Evolutionary conservation across 257 asterid genomes (phyloP).

Genomic region (Leonotis leonurus): DNA sequence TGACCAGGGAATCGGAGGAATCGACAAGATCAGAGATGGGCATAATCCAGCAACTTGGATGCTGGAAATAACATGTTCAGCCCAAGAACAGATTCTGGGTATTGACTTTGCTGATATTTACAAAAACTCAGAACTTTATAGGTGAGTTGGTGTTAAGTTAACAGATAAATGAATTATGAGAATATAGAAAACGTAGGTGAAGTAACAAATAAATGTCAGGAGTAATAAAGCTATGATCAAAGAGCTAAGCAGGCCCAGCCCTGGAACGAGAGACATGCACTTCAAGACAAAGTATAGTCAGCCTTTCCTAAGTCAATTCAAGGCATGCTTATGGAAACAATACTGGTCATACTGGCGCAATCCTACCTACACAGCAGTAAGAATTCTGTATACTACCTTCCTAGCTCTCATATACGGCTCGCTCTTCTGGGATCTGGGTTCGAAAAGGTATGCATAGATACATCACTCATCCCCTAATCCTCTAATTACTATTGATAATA

Average conservation of each 20-base stretch:
- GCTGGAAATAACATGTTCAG: conserved; percentile 46
- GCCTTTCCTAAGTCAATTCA: background rate
- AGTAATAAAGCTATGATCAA: background rate
- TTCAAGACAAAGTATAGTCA: background rate
- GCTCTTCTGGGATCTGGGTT: background rate
- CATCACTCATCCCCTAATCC: too few species aligned
- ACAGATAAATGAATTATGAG: too few species aligned
- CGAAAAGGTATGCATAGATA: background rate
- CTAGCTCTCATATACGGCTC: background rate
- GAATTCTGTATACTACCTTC: background rate
- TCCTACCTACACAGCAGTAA: background rate
- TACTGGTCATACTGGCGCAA: background rate
- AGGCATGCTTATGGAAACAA: background rate
- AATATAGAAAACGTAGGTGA: too few species aligned
- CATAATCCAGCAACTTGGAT: conserved; percentile 79
- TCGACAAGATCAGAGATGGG: conserved; percentile 38
- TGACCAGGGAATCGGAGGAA: conserved; percentile 33
- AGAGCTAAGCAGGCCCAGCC: background rate
- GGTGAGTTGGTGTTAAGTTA: background rate
- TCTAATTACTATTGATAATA: too few species aligned
- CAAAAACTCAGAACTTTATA: background rate
- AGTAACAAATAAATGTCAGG: background rate
- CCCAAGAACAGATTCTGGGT: background rate
- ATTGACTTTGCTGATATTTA: background rate
- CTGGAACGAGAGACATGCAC: background rate